Conservation (phyloP, 176 grass and related monocot genomes). For the Alloteropsis semialata region DNA sequence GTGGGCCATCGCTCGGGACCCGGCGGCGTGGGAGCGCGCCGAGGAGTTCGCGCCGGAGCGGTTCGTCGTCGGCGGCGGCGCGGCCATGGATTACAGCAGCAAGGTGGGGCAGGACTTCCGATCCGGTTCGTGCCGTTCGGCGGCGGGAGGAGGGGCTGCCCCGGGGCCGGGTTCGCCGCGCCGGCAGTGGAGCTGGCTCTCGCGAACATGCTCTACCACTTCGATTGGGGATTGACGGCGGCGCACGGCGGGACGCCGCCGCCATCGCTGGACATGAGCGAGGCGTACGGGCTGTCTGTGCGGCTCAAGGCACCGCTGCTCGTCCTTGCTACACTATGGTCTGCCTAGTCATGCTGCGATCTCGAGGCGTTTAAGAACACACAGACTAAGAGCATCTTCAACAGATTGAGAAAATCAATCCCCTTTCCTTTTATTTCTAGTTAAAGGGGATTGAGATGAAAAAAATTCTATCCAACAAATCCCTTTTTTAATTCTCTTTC, state of each 20-base stretch:
- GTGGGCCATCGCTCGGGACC: slow-evolving; percentile 48
- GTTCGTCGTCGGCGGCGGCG: slow-evolving; percentile 15
- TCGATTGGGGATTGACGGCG: not conserved
- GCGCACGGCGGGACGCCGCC: not conserved
- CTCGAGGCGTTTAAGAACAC: not conserved
- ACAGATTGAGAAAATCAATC: too few species aligned
- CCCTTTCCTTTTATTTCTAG: too few species aligned
- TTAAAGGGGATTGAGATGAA: too few species aligned
- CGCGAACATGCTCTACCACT: not conserved
- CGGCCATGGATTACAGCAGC: not conserved
- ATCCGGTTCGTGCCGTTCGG: slow-evolving; percentile 56
- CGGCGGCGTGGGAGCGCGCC: slow-evolving; percentile 33
- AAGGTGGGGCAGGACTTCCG: slow-evolving; percentile 36
- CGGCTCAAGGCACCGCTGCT: slow-evolving; percentile 26
- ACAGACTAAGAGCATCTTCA: too few species aligned
- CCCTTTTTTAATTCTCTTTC: too few species aligned
- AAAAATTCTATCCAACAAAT: too few species aligned
- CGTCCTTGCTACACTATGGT: slow-evolving; percentile 33
- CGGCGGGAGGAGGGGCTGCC: slow-evolving; percentile 51
- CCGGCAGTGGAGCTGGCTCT: slow-evolving; percentile 23
- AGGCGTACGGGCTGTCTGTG: slow-evolving; percentile 31
- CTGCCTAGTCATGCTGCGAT: not conserved
- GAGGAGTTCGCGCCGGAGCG: slow-evolving; percentile 49
- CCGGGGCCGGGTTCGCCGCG: slow-evolving; percentile 33
- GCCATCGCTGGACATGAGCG: slow-evolving; percentile 26